A percentile compares a stretch with the other conserved stretches of the same genome.
Conservation (phyloP, 1,284 basidiomycete genomes). For the Ustilago hordei region DNA sequence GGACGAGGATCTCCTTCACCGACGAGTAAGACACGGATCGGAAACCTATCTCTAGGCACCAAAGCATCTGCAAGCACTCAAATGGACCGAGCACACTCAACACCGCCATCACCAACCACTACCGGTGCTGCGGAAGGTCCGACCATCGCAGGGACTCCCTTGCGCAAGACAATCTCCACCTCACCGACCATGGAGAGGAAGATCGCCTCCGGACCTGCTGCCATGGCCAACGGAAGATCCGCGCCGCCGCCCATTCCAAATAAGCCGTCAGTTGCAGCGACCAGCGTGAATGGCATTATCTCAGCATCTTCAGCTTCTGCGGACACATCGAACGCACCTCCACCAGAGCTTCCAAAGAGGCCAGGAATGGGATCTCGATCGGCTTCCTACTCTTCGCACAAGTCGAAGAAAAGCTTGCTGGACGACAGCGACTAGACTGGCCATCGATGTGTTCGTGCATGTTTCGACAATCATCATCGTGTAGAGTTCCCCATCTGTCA, state of each 20-base stretch:
- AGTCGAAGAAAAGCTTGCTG: slow-evolving; percentile 43
- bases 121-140: slow-evolving; percentile 2
- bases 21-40: slow-evolving; percentile 2
- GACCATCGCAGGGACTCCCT: background rate
- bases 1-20: slow-evolving; percentile 2
- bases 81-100: slow-evolving; percentile 13
- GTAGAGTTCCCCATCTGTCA: background rate
- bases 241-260: slow-evolving; percentile 43
- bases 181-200: slow-evolving; percentile 31
- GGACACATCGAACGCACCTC: slow-evolving; percentile 8
- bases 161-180: slow-evolving; percentile 31
- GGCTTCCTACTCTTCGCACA: slow-evolving; percentile 40
- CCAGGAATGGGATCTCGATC: slow-evolving; percentile 43
- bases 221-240: slow-evolving; percentile 13
- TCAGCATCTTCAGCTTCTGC: slow-evolving; percentile 5
- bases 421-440: slow-evolving; percentile 45
- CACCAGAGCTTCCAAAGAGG: slow-evolving; percentile 42
- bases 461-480: background rate
- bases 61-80: background rate
- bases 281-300: background rate
- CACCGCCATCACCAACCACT: slow-evolving; percentile 25
- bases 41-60: background rate
- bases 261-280: slow-evolving; percentile 27
- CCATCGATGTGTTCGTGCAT: too few relatives aligned
- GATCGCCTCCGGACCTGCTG: slow-evolving; percentile 32